A percentile compares a stretch with the other conserved stretches of the same genome.
These are phyloP conservation scores for Suillus ampliporus DNA, from an alignment of 768 basidiomycete species.

Conservation along the genomic window DNA sequence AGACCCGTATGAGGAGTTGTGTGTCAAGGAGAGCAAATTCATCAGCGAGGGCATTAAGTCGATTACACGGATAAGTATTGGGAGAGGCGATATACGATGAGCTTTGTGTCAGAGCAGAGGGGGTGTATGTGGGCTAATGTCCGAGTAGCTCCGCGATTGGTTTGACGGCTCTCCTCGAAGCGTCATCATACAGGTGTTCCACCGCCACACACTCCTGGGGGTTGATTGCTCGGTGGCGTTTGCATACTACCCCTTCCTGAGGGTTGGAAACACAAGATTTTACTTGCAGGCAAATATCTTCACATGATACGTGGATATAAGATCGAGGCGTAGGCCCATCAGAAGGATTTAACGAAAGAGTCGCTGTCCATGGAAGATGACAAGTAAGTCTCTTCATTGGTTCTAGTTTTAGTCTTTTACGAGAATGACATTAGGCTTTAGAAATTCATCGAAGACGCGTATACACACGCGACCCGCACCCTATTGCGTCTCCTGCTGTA, in stretches of 20 bases:
- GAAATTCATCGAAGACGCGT: slow-evolving; percentile 89
- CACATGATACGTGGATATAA: slow-evolving; percentile 98
- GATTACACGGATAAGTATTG: slow-evolving; percentile 99
- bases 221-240: slow-evolving; percentile 90
- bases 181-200: slow-evolving; percentile 80
- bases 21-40: slow-evolving; percentile 93
- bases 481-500: slow-evolving; percentile 85
- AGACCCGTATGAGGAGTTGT: slow-evolving; percentile 93
- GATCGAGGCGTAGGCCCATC: slow-evolving; percentile 65
- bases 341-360: slow-evolving; percentile 52
- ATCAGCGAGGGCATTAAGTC: slow-evolving; percentile 88
- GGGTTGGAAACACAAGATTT: slow-evolving; percentile 96
- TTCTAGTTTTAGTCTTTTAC: slow-evolving; percentile 14
- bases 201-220: slow-evolving; percentile 64
- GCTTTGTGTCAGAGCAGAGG: slow-evolving; percentile 25
- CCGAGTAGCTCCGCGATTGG: slow-evolving; percentile 69
- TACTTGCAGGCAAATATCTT: slow-evolving; percentile 96
- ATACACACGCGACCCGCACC: slow-evolving; percentile 91
- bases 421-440: slow-evolving; percentile 66
- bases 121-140: neutral
- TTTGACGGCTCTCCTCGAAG: slow-evolving; percentile 69
- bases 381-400: slow-evolving; percentile 49
- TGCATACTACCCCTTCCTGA: slow-evolving; percentile 92
- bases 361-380: slow-evolving; percentile 84
- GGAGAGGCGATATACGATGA: slow-evolving; percentile 93